phyloP scores from a whole-genome alignment of 371 early-diverging fungal species.

The Lichtheimia hyalospora region DNA sequence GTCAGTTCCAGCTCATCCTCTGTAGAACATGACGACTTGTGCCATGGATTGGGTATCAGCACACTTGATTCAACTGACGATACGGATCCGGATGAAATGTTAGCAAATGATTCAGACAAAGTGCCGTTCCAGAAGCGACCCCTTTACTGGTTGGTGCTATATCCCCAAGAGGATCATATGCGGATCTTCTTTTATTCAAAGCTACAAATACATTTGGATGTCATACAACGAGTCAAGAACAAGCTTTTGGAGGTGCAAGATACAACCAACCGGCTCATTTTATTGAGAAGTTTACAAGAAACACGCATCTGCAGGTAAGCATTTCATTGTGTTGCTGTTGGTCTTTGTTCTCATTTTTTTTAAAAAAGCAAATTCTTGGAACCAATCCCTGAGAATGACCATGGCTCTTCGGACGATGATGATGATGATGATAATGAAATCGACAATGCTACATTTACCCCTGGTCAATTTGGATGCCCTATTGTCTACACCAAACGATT shows the following conservation, averaged over 20 bases:
- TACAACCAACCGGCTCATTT: conserved; percentile 65
- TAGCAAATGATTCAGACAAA: background rate
- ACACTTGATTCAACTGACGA: conserved; percentile 11
- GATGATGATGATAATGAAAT: conserved; percentile 43
- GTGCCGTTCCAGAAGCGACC: conserved; percentile 22
- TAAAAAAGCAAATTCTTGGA: conserved; percentile 65
- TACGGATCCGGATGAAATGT: conserved; percentile 2
- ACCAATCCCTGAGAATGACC: conserved; percentile 22
- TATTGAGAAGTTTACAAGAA: conserved; percentile 66
- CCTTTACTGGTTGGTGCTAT: conserved; percentile 68
- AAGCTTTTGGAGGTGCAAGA: conserved; percentile 56
- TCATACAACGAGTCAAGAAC: conserved; percentile 54
- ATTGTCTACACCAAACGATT: conserved; percentile 64
- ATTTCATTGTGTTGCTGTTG: background rate
- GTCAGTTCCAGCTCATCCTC: background rate
- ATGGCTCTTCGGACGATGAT: conserved; percentile 25
- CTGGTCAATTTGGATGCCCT: conserved; percentile 76
- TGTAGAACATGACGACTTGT: conserved; percentile 16
- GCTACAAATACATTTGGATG: conserved; percentile 40
- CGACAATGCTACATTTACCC: conserved; percentile 34
- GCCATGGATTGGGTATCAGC: conserved; percentile 44
- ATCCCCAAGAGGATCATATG: conserved; percentile 52
- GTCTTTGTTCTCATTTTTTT: background rate
- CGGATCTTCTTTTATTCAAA: conserved; percentile 74
- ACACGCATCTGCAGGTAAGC: conserved; percentile 66